Conservation (phyloP, 169 alveolate genomes). For the Neospora caninum region DNA sequence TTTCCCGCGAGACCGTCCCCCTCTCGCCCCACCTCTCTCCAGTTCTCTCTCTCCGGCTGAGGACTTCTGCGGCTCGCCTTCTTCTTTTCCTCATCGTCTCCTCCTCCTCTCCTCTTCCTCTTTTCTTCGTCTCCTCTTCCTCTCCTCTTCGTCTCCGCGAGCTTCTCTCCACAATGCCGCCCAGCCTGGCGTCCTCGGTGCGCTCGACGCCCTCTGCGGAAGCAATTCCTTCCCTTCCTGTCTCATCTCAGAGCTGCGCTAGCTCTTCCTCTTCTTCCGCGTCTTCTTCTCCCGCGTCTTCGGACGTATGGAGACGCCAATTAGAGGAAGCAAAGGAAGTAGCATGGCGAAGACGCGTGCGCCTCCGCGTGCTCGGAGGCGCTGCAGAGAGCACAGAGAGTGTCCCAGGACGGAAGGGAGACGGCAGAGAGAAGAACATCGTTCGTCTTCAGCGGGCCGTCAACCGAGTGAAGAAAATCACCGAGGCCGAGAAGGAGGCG, state of each 20-base stretch:
- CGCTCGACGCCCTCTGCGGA: neutral
- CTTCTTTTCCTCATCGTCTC: too few species aligned
- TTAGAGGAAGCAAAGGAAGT: neutral
- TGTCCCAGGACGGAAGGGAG: neutral
- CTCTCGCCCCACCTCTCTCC: neutral
- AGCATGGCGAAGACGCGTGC: constrained; percentile 33
- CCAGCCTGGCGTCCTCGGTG: neutral
- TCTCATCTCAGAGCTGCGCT: neutral
- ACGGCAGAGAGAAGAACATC: constrained; percentile 45
- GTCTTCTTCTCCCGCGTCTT: neutral
- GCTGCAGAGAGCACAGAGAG: neutral
- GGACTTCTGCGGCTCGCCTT: too few species aligned
- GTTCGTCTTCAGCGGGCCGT: constrained; percentile 9
- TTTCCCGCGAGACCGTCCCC: too few species aligned
- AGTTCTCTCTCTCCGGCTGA: too few species aligned
- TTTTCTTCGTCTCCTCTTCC: too few species aligned
- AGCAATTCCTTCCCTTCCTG: neutral
- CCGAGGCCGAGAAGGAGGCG: constrained; percentile 40
- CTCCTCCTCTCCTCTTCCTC: too few species aligned
- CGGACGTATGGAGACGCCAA: neutral
- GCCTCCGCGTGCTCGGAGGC: neutral
- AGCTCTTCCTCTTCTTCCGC: neutral
- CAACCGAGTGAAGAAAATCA: constrained; percentile 31
- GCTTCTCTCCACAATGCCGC: neutral
- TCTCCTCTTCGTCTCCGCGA: too few species aligned